Evolutionary conservation across 352 stramenopile genomes (phyloP), one percentile per base, ranked within the genome.

Genomic region (Phytophthora podocarpi): DNA sequence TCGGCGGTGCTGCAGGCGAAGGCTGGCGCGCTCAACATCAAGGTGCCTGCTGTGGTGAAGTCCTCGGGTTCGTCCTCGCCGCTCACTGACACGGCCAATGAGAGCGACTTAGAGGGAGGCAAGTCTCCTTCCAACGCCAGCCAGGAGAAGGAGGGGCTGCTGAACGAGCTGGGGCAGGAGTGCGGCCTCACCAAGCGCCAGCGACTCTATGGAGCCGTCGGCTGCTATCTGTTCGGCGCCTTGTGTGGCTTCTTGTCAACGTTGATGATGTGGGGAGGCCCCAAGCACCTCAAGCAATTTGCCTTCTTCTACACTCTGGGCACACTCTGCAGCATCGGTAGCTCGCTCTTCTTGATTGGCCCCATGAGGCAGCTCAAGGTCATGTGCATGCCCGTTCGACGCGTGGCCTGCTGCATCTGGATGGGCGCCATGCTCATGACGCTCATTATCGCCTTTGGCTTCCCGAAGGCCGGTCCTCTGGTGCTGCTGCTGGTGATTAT

Each of bases 261-360:
- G 54, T 57, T 92, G 18, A 87, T 94, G 75, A 76, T 92, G 78
- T 92, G 81, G 81, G 83, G 82, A 24, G 85, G 85, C 1, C 79
- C 85, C 2, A 82, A 79, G 59, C 85, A 95, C 65, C 64, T 95
- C 13, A 92, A 91, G 57, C 81, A 91, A 55, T 95, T 95, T 61
- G 85, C 70, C 18, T 95, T 95, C 70, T 93, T 95, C 64, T 95
- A 95, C 61, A 93, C 84, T 11, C 59, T 95, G 26, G 82, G 85
- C n/a, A 90, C 76, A 50, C 72, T 95, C 18, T 88, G 79, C 66
- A 89, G 80, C 32, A 90, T 95, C 39, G 82, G 83, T 41, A 89
- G 76, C 20, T 95, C 85, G 24, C 67, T 93, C 16, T 95, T 95
- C 52, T 72, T 95, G 34, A 80, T 91, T 11, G 83, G 85, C 0